Conservation (phyloP, 768 basidiomycete genomes). For the Leccinellum albellum region DNA sequence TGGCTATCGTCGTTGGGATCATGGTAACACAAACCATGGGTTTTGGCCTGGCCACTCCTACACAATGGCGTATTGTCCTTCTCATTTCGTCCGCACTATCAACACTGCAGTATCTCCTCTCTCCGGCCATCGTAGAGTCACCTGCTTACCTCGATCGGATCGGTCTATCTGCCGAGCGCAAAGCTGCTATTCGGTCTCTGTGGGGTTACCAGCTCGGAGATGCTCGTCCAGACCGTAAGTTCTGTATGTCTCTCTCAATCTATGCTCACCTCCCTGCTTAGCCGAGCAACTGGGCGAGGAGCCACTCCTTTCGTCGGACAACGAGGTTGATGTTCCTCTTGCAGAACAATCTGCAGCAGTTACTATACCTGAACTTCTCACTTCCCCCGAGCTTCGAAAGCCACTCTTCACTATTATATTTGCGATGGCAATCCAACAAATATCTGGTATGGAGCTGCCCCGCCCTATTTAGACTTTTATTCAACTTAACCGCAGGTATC, state of each 20-base stretch:
- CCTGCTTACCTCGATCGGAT: slow-evolving; percentile 61
- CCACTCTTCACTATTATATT: slow-evolving; percentile 65
- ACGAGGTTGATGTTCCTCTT: slow-evolving; percentile 14
- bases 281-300: slow-evolving; percentile 28
- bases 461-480: background rate
- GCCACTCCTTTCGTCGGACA: slow-evolving; percentile 21
- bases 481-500: slow-evolving; percentile 47
- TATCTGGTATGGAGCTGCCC: slow-evolving; percentile 52
- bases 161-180: slow-evolving; percentile 48
- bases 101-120: slow-evolving; percentile 52
- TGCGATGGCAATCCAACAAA: slow-evolving; percentile 74
- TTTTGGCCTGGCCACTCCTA: slow-evolving; percentile 62
- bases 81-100: slow-evolving; percentile 57
- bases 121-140: slow-evolving; percentile 60
- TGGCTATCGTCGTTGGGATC: slow-evolving; percentile 82
- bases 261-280: slow-evolving; percentile 8
- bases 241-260: background rate
- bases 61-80: slow-evolving; percentile 68
- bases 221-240: slow-evolving; percentile 26
- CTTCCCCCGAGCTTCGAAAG: slow-evolving; percentile 49
- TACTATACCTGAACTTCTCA: slow-evolving; percentile 51
- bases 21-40: slow-evolving; percentile 83
- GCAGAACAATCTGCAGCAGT: slow-evolving; percentile 32
- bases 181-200: slow-evolving; percentile 41
- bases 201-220: slow-evolving; percentile 46